Percentiles rank a stretch among this genome's conserved stretches.
Conservation (phyloP, 2,329 filamentous ascomycete species). For the Cladosporium halotolerans region DNA sequence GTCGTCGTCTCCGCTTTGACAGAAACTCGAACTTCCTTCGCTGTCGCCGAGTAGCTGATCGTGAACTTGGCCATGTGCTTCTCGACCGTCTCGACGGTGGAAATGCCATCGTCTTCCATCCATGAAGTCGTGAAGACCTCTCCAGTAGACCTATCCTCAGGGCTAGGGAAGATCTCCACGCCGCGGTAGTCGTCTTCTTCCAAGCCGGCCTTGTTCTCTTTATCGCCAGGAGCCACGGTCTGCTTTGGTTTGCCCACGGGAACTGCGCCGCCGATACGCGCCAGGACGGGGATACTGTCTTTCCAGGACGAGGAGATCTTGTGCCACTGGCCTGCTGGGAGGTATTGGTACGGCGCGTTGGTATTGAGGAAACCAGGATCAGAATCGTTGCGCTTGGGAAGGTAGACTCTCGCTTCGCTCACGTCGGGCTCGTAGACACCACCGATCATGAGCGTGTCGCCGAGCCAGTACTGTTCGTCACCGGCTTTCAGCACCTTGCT, state of each 20-base stretch:
- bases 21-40: constrained; percentile 39
- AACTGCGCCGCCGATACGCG: constrained; percentile 49
- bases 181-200: constrained; percentile 51
- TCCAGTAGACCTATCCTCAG: constrained; percentile 27
- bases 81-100: constrained; percentile 31
- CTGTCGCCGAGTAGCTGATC: constrained; percentile 40
- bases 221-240: constrained; percentile 47
- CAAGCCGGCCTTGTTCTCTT: constrained; percentile 38
- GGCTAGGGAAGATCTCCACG: constrained; percentile 52
- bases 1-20: constrained; percentile 36
- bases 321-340: constrained; percentile 50
- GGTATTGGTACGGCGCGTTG: constrained; percentile 54
- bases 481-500: constrained; percentile 52
- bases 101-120: constrained; percentile 54
- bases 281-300: constrained; percentile 50
- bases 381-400: constrained; percentile 44
- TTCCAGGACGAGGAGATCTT: constrained; percentile 47
- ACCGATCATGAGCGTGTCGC: constrained; percentile 58
- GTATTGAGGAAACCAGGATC: constrained; percentile 56
- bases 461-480: constrained; percentile 69
- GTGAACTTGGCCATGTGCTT: constrained; percentile 36
- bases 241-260: constrained; percentile 48
- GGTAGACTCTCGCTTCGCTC: constrained; percentile 52
- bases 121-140: constrained; percentile 39
- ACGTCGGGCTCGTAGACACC: constrained; percentile 60